Evolutionary conservation across 2,329 filamentous ascomycete genomes (phyloP).

Genomic region (Knufia fluminis): DNA sequence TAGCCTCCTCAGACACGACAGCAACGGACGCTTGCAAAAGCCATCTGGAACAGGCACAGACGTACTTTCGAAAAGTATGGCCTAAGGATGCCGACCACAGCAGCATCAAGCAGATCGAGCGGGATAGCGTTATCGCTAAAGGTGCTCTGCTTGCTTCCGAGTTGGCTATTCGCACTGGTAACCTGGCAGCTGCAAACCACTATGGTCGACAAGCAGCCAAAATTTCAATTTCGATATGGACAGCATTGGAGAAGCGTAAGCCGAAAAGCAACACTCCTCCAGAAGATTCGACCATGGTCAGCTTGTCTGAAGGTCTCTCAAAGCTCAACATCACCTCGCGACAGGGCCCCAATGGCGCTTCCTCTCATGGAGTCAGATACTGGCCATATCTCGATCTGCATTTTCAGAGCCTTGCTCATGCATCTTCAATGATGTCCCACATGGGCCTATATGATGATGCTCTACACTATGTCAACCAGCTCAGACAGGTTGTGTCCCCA

Average conservation of each 20-base stretch:
- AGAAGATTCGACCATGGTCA: constrained; percentile 27
- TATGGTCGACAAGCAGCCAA: constrained; percentile 20
- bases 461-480: constrained; percentile 77
- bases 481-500: constrained; percentile 64
- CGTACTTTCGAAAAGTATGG: constrained; percentile 3
- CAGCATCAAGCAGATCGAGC: not conserved
- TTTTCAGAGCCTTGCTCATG: constrained; percentile 52
- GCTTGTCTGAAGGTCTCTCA: constrained; percentile 31
- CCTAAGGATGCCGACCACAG: constrained; percentile 28
- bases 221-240: constrained; percentile 18
- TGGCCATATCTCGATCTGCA: constrained; percentile 72
- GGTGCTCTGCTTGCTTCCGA: constrained; percentile 17
- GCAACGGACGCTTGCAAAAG: constrained; percentile 44
- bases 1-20: constrained; percentile 53
- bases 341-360: constrained; percentile 1
- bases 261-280: not conserved
- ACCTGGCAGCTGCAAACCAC: constrained; percentile 12
- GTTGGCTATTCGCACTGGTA: constrained; percentile 12
- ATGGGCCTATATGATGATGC: constrained; percentile 84
- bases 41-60: constrained; percentile 25
- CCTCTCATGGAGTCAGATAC: constrained; percentile 54
- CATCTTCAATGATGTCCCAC: constrained; percentile 71
- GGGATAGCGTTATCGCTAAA: constrained; percentile 25
- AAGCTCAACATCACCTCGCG: constrained; percentile 32
- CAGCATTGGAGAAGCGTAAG: constrained; percentile 7